Percentiles rank a stretch among this genome's conserved stretches.
Conservation (phyloP, 768 basidiomycete species). For the Suillus clintonianus region DNA sequence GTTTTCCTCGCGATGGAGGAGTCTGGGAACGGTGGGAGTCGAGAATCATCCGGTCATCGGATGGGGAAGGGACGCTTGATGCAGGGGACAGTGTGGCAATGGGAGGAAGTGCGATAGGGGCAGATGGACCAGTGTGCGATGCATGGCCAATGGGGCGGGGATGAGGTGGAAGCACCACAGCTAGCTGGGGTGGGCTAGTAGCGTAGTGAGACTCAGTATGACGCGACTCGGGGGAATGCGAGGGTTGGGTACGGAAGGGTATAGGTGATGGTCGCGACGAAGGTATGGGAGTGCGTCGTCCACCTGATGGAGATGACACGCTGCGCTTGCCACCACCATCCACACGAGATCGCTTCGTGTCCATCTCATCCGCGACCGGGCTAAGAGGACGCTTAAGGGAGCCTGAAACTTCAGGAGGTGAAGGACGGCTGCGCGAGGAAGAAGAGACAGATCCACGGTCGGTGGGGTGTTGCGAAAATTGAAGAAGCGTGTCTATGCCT, state of each 20-base stretch:
- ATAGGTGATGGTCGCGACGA: slow-evolving; percentile 70
- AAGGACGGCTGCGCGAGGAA: slow-evolving; percentile 62
- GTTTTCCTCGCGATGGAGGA: slow-evolving; percentile 53
- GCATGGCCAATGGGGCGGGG: slow-evolving; percentile 65
- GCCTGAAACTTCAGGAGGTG: slow-evolving; percentile 51
- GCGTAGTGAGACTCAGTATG: slow-evolving; percentile 40
- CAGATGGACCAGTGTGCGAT: slow-evolving; percentile 37
- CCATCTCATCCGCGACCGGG: slow-evolving; percentile 62
- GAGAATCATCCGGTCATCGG: slow-evolving; percentile 37
- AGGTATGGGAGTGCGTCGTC: slow-evolving; percentile 55
- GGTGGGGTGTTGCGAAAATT: slow-evolving; percentile 47
- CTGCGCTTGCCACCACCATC: slow-evolving; percentile 51
- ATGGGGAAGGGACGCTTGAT: slow-evolving; percentile 57
- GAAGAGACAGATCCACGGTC: slow-evolving; percentile 65
- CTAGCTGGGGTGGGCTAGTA: slow-evolving; percentile 53
- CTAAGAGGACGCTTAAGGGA: slow-evolving; percentile 70
- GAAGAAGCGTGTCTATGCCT: slow-evolving; percentile 82
- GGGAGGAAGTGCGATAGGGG: slow-evolving; percentile 61
- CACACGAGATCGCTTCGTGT: slow-evolving; percentile 64
- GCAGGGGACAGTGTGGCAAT: slow-evolving; percentile 69
- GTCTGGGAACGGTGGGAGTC: slow-evolving; percentile 47
- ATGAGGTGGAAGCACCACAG: slow-evolving; percentile 69
- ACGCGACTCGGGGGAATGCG: slow-evolving; percentile 70
- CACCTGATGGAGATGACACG: slow-evolving; percentile 49
- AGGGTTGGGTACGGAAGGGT: slow-evolving; percentile 73